These are phyloP conservation scores for Chrysophaeum taylorii DNA, from an alignment of 352 stramenopile genomes.

Conservation along the genomic window DNA sequence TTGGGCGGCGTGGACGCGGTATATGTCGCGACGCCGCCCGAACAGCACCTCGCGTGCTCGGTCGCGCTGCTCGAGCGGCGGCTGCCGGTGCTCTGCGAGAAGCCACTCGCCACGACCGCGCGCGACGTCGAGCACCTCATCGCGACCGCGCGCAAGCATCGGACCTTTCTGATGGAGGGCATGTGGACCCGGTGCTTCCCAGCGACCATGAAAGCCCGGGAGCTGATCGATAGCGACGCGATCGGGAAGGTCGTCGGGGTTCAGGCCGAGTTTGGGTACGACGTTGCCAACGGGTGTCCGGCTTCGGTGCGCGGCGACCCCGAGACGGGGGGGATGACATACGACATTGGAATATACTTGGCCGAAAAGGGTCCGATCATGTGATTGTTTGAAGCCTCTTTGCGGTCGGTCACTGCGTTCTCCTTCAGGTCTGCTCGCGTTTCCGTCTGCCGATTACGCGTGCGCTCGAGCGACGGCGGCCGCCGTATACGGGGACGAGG, in stretches of 20 bases:
- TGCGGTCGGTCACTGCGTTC: too few relatives aligned
- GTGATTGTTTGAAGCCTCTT: too few relatives aligned
- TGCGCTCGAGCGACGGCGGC: background rate
- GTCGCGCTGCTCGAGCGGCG: background rate
- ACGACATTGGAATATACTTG: conserved; percentile 7
- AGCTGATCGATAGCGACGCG: conserved; percentile 40
- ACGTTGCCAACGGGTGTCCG: background rate
- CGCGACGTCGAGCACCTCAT: background rate
- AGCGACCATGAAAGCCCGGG: conserved; percentile 44
- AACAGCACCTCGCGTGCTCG: background rate
- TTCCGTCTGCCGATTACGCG: background rate
- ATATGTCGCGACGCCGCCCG: background rate
- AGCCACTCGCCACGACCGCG: background rate
- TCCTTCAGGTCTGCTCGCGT: conserved; percentile 6
- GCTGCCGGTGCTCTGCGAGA: conserved; percentile 11
- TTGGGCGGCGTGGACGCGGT: background rate
- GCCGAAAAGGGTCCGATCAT: conserved; percentile 8
- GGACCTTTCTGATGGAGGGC: conserved; percentile 59
- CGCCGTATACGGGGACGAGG: background rate
- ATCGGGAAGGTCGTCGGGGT: conserved; percentile 61
- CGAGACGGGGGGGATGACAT: background rate
- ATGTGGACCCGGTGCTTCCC: conserved; percentile 71
- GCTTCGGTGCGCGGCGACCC: background rate
- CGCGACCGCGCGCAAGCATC: background rate
- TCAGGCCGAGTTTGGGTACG: conserved; percentile 51